Conservation (phyloP, 1,284 basidiomycete genomes). For the Trametes sp. region DNA sequence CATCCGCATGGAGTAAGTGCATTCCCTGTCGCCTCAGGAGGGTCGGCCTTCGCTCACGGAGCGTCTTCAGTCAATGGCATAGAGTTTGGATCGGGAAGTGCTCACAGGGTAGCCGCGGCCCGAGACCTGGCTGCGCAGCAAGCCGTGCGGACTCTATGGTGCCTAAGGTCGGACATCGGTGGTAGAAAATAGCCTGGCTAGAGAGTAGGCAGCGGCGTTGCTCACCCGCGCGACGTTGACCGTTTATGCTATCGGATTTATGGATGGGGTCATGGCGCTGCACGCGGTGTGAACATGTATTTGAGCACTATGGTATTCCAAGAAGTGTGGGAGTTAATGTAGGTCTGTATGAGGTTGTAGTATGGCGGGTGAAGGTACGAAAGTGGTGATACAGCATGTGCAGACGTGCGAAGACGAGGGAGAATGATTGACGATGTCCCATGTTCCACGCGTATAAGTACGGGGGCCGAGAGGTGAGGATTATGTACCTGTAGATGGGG, state of each 20-base stretch:
- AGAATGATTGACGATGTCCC: background rate
- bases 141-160: background rate
- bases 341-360: background rate
- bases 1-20: background rate
- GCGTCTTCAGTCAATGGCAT: background rate
- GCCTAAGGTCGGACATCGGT: too few relatives aligned
- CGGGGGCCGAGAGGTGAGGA: background rate
- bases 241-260: too few relatives aligned
- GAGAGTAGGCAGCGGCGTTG: too few relatives aligned
- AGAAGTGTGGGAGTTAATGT: background rate
- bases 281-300: too few relatives aligned
- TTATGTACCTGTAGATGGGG: background rate
- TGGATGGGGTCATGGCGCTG: too few relatives aligned
- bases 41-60: background rate
- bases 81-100: background rate
- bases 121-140: background rate
- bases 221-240: too few relatives aligned
- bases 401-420: background rate
- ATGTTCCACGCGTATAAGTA: background rate
- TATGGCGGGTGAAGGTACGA: background rate
- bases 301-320: background rate
- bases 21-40: background rate
- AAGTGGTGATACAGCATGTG: slow-evolving; percentile 3
- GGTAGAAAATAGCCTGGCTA: too few relatives aligned
- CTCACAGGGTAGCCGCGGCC: background rate